Evolutionary conservation across 768 basidiomycete species (phyloP).

Genomic region (Trametes gibbosa): DNA sequence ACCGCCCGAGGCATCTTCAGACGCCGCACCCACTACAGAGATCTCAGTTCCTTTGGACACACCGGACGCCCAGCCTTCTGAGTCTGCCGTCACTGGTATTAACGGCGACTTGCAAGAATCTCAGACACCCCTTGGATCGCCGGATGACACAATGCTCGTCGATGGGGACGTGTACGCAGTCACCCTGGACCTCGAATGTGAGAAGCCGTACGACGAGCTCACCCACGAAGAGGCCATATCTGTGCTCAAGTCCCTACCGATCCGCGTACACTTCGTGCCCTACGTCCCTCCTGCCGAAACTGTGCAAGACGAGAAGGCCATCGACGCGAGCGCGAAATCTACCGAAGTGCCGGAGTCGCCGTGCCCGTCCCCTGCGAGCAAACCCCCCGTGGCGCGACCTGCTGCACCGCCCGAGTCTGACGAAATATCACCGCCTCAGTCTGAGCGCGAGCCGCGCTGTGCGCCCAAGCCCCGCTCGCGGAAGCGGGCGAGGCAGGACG

Average conservation of each 20-base stretch:
- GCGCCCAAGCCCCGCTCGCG: neutral
- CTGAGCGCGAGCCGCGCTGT: neutral
- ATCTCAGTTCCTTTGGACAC: neutral
- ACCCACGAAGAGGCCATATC: constrained; percentile 13
- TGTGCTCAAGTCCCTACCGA: constrained; percentile 14
- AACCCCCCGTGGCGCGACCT: neutral
- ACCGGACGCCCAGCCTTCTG: neutral
- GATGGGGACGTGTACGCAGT: constrained; percentile 6
- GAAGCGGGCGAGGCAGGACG: neutral
- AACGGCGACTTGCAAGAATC: too few species aligned
- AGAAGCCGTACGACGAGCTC: constrained; percentile 16
- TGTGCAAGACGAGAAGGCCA: neutral
- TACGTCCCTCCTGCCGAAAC: neutral
- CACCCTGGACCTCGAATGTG: constrained; percentile 1
- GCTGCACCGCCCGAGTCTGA: too few species aligned
- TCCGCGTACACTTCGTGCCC: constrained; percentile 9
- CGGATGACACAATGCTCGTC: neutral
- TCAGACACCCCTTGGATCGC: too few species aligned
- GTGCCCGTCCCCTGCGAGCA: neutral
- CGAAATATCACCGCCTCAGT: too few species aligned
- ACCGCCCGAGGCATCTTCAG: neutral
- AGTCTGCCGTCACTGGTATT: neutral
- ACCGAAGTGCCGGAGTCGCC: neutral
- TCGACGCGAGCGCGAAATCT: neutral
- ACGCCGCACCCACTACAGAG: neutral